These are phyloP conservation scores for Solanum chmielewskii DNA, from an alignment of 257 asterid genomes.

Conservation along the genomic window DNA sequence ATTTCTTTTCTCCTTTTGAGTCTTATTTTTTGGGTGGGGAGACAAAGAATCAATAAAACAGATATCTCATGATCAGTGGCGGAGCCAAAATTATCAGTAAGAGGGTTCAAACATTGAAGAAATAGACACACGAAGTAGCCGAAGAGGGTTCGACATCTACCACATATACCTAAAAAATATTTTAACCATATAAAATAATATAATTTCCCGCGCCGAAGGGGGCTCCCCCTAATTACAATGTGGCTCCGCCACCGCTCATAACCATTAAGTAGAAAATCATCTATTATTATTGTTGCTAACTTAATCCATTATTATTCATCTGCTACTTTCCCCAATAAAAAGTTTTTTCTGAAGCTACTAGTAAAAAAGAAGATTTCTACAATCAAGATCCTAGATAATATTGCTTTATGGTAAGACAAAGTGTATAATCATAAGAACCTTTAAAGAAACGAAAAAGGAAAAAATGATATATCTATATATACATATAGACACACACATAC, in stretches of 20 bases:
- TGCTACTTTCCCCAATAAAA: neutral
- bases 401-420: neutral
- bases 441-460: neutral
- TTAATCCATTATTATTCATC: neutral
- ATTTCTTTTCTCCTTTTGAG: neutral
- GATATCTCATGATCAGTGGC: neutral
- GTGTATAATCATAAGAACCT: neutral
- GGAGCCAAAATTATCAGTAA: no score
- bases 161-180: no score
- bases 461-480: neutral
- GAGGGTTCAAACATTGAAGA: no score
- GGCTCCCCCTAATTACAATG: no score
- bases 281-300: neutral
- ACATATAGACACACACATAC: neutral
- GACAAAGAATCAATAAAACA: neutral
- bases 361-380: neutral
- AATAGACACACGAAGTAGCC: no score
- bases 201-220: no score
- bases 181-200: no score
- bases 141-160: no score
- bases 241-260: no score
- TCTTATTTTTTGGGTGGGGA: neutral
- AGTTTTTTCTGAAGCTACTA: neutral
- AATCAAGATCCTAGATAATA: neutral
- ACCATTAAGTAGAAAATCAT: neutral